Conservation (phyloP, 148 eudicot species). For the Chenopodium suecicum region DNA sequence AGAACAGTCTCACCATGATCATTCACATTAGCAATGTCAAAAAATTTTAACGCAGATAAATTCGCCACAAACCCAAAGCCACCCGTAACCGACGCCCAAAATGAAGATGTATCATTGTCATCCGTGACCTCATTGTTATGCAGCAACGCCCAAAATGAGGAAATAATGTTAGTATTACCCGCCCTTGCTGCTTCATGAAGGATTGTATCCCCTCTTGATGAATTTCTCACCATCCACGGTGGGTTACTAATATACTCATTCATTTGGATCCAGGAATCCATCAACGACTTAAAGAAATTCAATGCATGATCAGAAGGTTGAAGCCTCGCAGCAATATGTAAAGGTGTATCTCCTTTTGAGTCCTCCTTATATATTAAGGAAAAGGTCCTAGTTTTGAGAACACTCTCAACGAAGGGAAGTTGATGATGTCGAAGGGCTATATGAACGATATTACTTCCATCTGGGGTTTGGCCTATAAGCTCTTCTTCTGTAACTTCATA, state of each 20-base stretch:
- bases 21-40: no score
- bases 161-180: neutral
- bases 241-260: no score
- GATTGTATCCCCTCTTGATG: conserved; percentile 4
- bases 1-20: no score
- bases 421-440: conserved; percentile 2
- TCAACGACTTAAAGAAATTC: neutral
- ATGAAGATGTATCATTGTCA: no score
- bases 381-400: neutral
- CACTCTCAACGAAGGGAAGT: neutral
- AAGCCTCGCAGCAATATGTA: conserved; percentile 9
- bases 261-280: no score
- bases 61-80: no score
- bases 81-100: no score
- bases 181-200: conserved; percentile 16
- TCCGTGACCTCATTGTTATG: no score
- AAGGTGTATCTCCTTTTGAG: conserved; percentile 12
- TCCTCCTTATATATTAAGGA: neutral
- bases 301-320: neutral
- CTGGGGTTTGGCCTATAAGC: neutral
- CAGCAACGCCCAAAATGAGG: neutral
- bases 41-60: no score
- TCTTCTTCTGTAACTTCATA: no score
- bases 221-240: neutral
- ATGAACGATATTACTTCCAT: conserved; percentile 1